Base-by-base conservation (phyloP, 257 asterid genomes). In the Nicotiana attenuata region DNA sequence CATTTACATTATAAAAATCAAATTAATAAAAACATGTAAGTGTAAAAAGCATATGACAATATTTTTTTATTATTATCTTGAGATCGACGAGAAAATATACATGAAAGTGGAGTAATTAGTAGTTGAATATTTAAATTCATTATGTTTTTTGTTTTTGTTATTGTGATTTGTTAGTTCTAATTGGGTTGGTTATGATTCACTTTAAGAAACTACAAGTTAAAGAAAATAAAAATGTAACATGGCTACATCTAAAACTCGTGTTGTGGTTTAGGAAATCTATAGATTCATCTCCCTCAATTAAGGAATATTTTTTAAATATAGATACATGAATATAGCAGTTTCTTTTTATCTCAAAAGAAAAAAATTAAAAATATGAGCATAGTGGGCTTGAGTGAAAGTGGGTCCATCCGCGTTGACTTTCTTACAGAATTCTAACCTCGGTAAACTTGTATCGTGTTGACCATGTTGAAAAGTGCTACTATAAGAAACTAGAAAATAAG, bases 101-200 rank as follows among this genome's bases (percentile, higher is more conserved):
- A 52, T 11, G 57, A 13, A 52, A 52, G 19, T 52, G 57, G 57
- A 14, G 57, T 52, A 52, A 52, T 52, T 52, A 14, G 57, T 0
- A 52, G 57, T 14, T 52, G 17, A 52, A 52, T 52, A 52, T 52
- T 52, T 52, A 52, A 52, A 14, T 13, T 52, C 57, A 52, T 52
- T 13, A 9, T 60, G 5, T n/a, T 13, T 13, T 1, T 24, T 56
- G 0, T 1, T 10, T 31, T 67, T 67, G n/a, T 19, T 33, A 0
- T 19, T 10, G 10, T 35, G 2, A 3, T 67, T 4, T 67, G 53
- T 5, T 67, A 68, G 5, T 38, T 11, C 10, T 69, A 38, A 68
- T 38, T 68, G 77, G 57, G 57, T 69, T 69, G 56, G 77, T 69
- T 29, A 69, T 69, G 53, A 38, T 41, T 41, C 77, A 69, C 22